Conservation (phyloP, 2,329 filamentous ascomycete species). For the Geosmithia putterillii region DNA sequence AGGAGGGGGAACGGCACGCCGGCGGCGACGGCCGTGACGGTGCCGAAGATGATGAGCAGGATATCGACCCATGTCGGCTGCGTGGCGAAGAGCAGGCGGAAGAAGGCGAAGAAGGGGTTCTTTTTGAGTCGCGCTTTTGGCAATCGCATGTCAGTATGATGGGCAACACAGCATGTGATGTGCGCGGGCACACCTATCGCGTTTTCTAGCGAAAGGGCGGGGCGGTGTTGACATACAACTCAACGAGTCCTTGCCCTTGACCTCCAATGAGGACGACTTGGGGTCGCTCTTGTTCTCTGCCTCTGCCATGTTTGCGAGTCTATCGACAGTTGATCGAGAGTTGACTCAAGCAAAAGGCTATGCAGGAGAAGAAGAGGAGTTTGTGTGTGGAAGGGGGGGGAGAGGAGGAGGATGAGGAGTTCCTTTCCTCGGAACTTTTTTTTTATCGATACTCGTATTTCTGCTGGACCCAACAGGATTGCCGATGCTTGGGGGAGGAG, state of each 20-base stretch:
- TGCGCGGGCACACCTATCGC: too few relatives aligned
- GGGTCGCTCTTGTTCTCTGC: neutral
- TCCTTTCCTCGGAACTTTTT: neutral
- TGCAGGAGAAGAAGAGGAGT: neutral
- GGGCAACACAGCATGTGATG: too few relatives aligned
- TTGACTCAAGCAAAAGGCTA: neutral
- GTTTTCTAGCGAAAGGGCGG: neutral
- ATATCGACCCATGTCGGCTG: constrained; percentile 7
- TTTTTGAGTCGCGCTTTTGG: neutral
- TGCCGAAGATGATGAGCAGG: constrained; percentile 4
- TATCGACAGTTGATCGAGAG: too few relatives aligned
- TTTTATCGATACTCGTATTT: neutral
- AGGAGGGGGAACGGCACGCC: constrained; percentile 69
- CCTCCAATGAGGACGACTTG: neutral
- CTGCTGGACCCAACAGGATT: neutral
- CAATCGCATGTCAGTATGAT: neutral
- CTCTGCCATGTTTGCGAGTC: neutral
- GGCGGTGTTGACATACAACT: neutral
- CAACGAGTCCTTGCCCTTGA: neutral
- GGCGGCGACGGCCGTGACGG: constrained; percentile 47
- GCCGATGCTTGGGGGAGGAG: neutral
- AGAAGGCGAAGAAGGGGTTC: neutral
- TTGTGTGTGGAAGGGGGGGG: neutral
- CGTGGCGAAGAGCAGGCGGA: constrained; percentile 3
- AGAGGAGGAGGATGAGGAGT: neutral